A percentile compares a stretch with the other conserved stretches of the same genome.
phyloP scores from a whole-genome alignment of 2,329 filamentous ascomycete genomes.

The Ophiostoma piceae region DNA sequence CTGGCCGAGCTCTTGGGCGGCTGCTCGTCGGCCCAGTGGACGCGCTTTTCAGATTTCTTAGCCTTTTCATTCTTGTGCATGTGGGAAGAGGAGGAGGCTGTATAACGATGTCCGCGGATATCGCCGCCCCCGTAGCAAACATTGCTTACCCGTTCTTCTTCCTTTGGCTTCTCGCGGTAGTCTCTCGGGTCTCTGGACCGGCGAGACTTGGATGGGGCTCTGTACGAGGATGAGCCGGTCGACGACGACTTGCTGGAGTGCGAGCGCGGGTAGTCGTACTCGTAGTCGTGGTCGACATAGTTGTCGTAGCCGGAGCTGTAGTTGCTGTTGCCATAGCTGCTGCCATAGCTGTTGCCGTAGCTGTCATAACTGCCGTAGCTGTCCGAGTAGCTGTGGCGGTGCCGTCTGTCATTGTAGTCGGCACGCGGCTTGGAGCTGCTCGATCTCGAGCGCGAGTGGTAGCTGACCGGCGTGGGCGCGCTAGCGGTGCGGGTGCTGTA shows the following conservation, averaged over 20 bases:
- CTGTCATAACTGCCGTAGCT: background rate
- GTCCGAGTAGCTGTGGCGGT: background rate
- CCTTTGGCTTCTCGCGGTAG: background rate
- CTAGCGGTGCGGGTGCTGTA: background rate
- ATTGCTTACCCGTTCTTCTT: constrained; percentile 10
- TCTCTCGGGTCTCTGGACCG: background rate
- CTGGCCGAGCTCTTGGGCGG: background rate
- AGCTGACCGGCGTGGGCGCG: background rate
- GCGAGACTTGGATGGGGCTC: background rate
- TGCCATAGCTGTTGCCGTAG: background rate
- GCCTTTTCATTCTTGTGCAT: constrained; percentile 3
- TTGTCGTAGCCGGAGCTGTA: background rate
- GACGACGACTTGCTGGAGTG: constrained; percentile 6
- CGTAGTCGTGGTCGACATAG: background rate
- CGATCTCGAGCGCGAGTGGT: background rate
- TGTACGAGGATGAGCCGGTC: background rate
- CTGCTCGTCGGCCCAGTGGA: constrained; percentile 13
- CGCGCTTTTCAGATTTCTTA: constrained; percentile 8
- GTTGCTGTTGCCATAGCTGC: background rate
- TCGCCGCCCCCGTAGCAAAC: background rate
- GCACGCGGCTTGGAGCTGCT: background rate
- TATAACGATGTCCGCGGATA: background rate
- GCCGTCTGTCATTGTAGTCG: background rate
- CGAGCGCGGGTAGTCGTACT: background rate
- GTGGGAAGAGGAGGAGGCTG: background rate